A percentile compares a stretch with the other conserved stretches of the same genome.
Evolutionary conservation across 345 rosid species (phyloP).

Genomic region (Brassica rapa): DNA sequence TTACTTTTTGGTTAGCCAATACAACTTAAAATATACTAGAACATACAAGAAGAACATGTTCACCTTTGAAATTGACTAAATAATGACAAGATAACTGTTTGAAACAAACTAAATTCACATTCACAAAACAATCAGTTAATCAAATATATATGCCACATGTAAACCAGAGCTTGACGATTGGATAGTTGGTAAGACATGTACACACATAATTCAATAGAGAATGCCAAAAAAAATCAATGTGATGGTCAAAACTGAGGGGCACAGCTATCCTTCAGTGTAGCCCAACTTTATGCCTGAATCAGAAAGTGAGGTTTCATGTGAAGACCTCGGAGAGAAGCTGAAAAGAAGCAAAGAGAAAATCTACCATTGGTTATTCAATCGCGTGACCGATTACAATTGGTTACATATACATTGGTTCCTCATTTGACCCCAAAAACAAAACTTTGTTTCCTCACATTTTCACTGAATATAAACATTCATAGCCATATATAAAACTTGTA

Average conservation of each 20-base stretch:
- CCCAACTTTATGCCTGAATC: not conserved
- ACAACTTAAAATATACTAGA: not conserved
- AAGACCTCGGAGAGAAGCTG: not conserved
- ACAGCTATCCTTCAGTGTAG: not conserved
- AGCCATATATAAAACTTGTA: not conserved
- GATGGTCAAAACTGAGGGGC: constrained; percentile 17
- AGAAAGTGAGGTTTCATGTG: not conserved
- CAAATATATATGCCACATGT: not conserved
- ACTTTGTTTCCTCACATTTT: not conserved
- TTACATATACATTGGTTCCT: not conserved
- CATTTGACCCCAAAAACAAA: too few species aligned
- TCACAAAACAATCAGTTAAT: not conserved
- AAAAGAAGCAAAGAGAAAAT: not conserved
- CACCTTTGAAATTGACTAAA: not conserved
- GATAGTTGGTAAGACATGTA: not conserved
- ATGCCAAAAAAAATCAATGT: not conserved
- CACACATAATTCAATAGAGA: not conserved
- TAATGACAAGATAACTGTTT: not conserved
- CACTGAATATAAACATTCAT: not conserved
- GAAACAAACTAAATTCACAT: not conserved
- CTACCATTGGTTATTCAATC: not conserved
- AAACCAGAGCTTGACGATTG: not conserved
- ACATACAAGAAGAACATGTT: not conserved
- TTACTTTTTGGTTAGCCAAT: not conserved
- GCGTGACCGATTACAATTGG: not conserved